Evolutionary conservation across 495 filamentous ascomycete species (phyloP).

Genomic region (Penicillium paradoxum): DNA sequence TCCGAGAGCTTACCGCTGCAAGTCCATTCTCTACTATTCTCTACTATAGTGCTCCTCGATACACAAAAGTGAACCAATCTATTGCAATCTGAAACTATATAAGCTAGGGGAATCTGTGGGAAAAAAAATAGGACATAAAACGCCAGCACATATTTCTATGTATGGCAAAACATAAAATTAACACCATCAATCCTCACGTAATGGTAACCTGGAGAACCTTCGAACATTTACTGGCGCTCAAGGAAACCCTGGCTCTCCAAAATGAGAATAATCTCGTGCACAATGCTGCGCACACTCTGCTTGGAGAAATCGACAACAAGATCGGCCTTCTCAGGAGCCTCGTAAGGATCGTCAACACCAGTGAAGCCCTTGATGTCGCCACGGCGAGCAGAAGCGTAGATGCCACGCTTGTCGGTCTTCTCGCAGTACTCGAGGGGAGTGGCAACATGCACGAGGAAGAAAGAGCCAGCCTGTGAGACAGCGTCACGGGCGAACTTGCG

Average conservation of each 20-base stretch:
- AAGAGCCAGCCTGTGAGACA: slow-evolving; percentile 79
- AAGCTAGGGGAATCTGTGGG: slow-evolving; percentile 26
- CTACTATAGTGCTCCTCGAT: no score
- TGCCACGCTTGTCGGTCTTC: slow-evolving; percentile 88
- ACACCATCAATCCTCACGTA: slow-evolving; percentile 10
- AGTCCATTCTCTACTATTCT: no score
- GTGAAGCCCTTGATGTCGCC: slow-evolving; percentile 99
- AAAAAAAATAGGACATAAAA: slow-evolving; percentile 14
- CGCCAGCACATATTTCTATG: slow-evolving; percentile 20
- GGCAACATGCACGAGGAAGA: slow-evolving; percentile 92
- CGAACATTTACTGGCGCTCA: slow-evolving; percentile 32
- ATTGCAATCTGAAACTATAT: slow-evolving; percentile 14
- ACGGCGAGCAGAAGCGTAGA: slow-evolving; percentile 76
- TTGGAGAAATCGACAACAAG: slow-evolving; percentile 79
- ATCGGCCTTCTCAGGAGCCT: slow-evolving; percentile 75
- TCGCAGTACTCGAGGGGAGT: slow-evolving; percentile 90
- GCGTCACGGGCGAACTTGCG: slow-evolving; percentile 72
- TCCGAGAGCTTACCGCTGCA: no score
- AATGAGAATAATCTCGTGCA: slow-evolving; percentile 94
- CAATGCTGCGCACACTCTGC: slow-evolving; percentile 83
- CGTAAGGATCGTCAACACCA: slow-evolving; percentile 96
- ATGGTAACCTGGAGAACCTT: slow-evolving; percentile 8
- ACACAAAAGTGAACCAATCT: no score
- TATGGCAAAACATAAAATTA: slow-evolving; percentile 10
- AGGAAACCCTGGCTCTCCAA: slow-evolving; percentile 83